phyloP scores from a whole-genome alignment of 352 stramenopile genomes.

The Phytopythium aichiense region DNA sequence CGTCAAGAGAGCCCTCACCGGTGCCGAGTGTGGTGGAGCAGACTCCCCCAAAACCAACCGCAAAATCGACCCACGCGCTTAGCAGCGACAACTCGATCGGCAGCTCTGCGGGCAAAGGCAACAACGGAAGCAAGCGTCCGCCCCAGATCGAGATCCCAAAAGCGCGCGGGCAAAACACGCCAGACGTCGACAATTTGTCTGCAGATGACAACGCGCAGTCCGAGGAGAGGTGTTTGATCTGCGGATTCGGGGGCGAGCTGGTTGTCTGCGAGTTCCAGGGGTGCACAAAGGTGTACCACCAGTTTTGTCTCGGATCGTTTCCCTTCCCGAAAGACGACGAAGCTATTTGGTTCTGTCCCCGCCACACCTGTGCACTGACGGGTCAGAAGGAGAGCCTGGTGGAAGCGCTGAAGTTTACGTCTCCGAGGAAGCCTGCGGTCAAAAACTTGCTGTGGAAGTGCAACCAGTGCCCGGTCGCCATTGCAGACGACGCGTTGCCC shows the following conservation, averaged over 20 bases:
- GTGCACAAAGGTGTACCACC: conserved; percentile 86
- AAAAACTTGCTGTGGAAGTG: conserved; percentile 84
- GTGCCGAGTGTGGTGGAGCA: conserved; percentile 20
- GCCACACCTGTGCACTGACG: conserved; percentile 68
- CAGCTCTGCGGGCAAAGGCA: neutral
- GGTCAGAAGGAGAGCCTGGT: conserved; percentile 49
- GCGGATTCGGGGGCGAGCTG: conserved; percentile 74
- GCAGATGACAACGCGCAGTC: conserved; percentile 45
- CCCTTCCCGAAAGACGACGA: conserved; percentile 79
- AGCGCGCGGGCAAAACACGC: conserved; percentile 25
- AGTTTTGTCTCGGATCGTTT: conserved; percentile 79
- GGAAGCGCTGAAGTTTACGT: conserved; percentile 36
- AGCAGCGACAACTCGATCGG: conserved; percentile 6
- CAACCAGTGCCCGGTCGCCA: conserved; percentile 60
- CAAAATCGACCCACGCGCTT: neutral
- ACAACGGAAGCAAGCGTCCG: conserved; percentile 29
- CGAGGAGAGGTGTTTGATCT: conserved; percentile 79
- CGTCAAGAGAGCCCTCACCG: conserved; percentile 41
- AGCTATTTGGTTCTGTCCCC: conserved; percentile 76
- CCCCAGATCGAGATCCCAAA: conserved; percentile 36
- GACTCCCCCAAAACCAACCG: conserved; percentile 28
- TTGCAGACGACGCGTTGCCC: conserved; percentile 28
- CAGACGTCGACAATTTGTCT: conserved; percentile 26
- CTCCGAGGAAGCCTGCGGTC: conserved; percentile 39
- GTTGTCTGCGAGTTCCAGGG: conserved; percentile 79